Evolutionary conservation across 805 yeast species (phyloP).

Genomic region (Metschnikowia kofuensis): DNA sequence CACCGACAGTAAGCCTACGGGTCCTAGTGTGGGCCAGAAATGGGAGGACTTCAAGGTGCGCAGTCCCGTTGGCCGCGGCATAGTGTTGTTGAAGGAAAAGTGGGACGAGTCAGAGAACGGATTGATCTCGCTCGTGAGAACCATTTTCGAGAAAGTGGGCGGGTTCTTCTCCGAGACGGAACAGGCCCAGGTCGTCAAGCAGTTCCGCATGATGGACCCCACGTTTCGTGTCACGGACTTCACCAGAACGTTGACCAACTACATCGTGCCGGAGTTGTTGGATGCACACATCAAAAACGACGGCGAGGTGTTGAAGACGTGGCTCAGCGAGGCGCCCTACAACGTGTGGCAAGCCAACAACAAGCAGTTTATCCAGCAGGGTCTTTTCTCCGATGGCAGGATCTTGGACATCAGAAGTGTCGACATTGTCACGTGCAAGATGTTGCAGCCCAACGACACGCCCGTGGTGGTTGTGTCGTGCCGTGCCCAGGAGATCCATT

Average conservation of each 20-base stretch:
- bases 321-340: conserved; percentile 97
- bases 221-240: conserved; percentile 76
- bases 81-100: conserved; percentile 59
- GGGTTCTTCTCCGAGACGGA: conserved; percentile 96
- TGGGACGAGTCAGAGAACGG: conserved; percentile 97
- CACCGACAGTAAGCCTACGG: conserved; percentile 75
- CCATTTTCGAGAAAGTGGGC: conserved; percentile 73
- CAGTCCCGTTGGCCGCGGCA: conserved; percentile 63
- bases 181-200: conserved; percentile 84
- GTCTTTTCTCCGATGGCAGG: conserved; percentile 84
- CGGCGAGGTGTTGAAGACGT: conserved; percentile 70
- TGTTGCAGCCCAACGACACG: conserved; percentile 82
- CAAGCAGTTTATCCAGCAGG: conserved; percentile 88
- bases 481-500: conserved; percentile 93
- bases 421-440: conserved; percentile 83
- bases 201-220: conserved; percentile 88
- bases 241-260: conserved; percentile 81
- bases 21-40: conserved; percentile 61
- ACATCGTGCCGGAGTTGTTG: conserved; percentile 88
- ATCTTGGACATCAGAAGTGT: conserved; percentile 94
- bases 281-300: conserved; percentile 96
- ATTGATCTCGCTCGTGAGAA: conserved; percentile 73
- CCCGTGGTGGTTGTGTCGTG: conserved; percentile 94
- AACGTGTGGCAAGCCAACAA: conserved; percentile 92
- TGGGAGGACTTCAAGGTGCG: conserved; percentile 66